Conservation (phyloP, 768 basidiomycete genomes). For the Neoboletus brunneissimus region DNA sequence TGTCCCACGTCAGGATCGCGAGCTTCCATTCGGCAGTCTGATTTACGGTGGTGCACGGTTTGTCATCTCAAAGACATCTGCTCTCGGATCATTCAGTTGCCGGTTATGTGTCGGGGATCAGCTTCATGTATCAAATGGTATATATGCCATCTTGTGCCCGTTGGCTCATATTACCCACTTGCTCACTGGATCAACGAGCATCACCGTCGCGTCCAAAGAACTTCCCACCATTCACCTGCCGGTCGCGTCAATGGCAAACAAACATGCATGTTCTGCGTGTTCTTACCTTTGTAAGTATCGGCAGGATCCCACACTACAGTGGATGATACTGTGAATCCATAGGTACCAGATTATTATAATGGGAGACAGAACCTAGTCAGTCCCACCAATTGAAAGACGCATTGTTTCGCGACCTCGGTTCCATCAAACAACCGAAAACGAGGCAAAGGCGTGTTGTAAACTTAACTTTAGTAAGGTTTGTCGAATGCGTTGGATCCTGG, state of each 20-base stretch:
- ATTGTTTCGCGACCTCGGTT: constrained; percentile 13
- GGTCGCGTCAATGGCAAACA: background rate
- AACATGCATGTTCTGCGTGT: background rate
- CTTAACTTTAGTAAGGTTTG: constrained; percentile 13
- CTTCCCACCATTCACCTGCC: background rate
- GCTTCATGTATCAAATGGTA: background rate
- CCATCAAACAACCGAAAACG: constrained; percentile 22
- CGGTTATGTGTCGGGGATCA: constrained; percentile 3
- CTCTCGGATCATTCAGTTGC: background rate
- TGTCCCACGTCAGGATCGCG: constrained; percentile 1
- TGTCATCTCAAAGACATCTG: background rate
- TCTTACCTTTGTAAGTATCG: background rate
- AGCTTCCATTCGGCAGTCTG: background rate
- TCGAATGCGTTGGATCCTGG: background rate
- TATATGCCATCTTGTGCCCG: background rate
- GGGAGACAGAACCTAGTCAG: background rate
- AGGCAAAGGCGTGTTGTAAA: constrained; percentile 21
- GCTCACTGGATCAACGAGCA: background rate
- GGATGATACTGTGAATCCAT: background rate
- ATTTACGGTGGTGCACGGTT: background rate
- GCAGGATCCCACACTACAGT: background rate
- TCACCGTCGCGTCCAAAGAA: background rate
- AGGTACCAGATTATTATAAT: background rate
- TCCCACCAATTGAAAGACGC: background rate
- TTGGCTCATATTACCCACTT: background rate